phyloP scores from a whole-genome alignment of 176 grass and related monocot species.

The Aegilops longissima region DNA sequence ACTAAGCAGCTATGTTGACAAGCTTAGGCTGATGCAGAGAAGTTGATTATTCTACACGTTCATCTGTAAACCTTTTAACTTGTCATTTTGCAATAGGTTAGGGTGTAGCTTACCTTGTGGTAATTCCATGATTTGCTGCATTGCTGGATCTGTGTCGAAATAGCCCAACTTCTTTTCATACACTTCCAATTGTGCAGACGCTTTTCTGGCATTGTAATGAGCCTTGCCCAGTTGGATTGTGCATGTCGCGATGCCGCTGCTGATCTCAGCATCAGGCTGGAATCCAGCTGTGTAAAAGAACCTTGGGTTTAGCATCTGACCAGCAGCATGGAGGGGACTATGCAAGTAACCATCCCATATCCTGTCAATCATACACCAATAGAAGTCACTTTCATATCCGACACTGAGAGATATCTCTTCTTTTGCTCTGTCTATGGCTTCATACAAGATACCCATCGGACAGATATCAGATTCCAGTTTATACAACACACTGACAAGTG shows the following conservation, averaged over 20 bases:
- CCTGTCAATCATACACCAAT: conserved; percentile 54
- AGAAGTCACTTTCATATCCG: conserved; percentile 34
- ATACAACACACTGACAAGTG: conserved; percentile 54
- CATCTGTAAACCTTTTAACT: not conserved
- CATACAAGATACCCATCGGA: conserved; percentile 68
- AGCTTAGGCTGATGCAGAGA: no score
- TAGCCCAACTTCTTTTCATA: conserved; percentile 45
- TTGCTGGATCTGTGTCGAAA: conserved; percentile 43
- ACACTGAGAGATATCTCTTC: conserved; percentile 57
- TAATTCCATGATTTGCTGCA: conserved; percentile 34
- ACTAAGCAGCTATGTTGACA: not conserved
- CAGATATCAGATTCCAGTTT: conserved; percentile 44
- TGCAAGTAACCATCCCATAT: conserved; percentile 80
- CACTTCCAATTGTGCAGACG: conserved; percentile 51
- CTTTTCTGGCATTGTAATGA: conserved; percentile 28
- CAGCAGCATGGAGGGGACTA: conserved; percentile 66
- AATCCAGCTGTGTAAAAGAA: conserved; percentile 52
- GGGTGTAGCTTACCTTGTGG: conserved; percentile 54
- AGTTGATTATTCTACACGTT: not conserved
- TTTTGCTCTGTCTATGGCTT: conserved; percentile 73
- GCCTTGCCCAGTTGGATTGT: conserved; percentile 32
- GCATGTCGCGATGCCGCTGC: conserved; percentile 52
- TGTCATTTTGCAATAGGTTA: conserved; percentile 7
- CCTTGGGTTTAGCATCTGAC: conserved; percentile 67
- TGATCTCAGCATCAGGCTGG: conserved; percentile 56